Evolutionary conservation across 345 rosid species (phyloP).

Genomic region (Sisymbrium altissimum): DNA sequence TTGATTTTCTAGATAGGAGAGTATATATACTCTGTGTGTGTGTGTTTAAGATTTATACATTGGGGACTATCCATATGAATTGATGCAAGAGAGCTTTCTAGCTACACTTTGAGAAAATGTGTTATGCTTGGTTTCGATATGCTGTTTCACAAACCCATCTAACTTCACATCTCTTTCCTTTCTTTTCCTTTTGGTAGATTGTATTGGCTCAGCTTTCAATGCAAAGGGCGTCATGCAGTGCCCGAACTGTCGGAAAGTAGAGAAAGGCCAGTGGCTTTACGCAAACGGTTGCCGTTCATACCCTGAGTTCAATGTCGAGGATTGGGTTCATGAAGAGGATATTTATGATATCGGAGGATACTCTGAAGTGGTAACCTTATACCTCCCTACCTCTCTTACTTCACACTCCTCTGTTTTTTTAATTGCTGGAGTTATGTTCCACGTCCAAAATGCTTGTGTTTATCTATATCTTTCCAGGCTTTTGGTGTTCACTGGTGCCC

Average conservation of each 20-base stretch:
- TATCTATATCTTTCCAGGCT: conserved; percentile 56
- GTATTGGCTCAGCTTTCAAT: conserved; percentile 99
- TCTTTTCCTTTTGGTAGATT: conserved; percentile 46
- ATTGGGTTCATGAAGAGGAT: conserved; percentile 92
- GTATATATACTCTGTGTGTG: not conserved
- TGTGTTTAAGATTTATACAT: not conserved
- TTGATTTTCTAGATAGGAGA: not conserved
- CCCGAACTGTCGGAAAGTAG: conserved; percentile 96
- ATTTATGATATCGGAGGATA: conserved; percentile 67
- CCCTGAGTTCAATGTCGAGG: conserved; percentile 80
- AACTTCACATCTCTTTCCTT: conserved; percentile 8
- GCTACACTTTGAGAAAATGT: not conserved
- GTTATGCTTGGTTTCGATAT: not conserved
- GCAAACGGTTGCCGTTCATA: conserved; percentile 72
- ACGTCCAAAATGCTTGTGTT: not conserved
- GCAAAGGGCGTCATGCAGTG: conserved; percentile 96
- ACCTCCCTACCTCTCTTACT: not conserved
- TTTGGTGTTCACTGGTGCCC: conserved; percentile 98
- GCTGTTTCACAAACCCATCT: not conserved
- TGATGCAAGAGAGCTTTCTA: conserved; percentile 1
- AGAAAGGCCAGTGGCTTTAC: conserved; percentile 98
- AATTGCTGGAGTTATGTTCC: not conserved
- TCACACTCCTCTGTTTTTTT: not conserved
- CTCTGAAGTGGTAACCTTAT: conserved; percentile 61
- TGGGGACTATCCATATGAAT: not conserved